Conservation (phyloP, 2,329 filamentous ascomycete species). For the Byssothecium circinans region DNA sequence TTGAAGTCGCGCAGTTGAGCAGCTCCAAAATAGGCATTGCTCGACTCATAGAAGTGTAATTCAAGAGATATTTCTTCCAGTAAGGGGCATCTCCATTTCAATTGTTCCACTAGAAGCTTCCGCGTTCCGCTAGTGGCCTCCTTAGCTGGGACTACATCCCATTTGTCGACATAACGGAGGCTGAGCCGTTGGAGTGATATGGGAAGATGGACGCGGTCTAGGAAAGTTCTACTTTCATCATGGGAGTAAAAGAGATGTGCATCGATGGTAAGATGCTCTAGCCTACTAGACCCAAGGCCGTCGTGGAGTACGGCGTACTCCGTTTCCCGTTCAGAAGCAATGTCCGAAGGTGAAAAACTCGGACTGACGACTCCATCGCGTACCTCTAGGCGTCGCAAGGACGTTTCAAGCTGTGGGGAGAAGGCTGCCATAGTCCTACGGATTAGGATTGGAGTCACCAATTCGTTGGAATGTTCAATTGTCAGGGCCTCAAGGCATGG, state of each 20-base stretch:
- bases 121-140: not conserved
- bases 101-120: not conserved
- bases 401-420: slow-evolving; percentile 1
- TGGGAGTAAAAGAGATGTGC: not conserved
- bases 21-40: not conserved
- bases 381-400: slow-evolving; percentile 3
- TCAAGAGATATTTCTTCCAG: slow-evolving; percentile 4
- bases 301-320: not conserved
- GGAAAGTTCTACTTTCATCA: not conserved
- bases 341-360: not conserved
- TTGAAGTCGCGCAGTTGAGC: not conserved
- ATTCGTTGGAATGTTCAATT: slow-evolving; percentile 1
- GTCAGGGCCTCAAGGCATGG: slow-evolving; percentile 5
- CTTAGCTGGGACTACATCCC: not conserved
- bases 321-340: not conserved
- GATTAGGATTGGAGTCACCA: not conserved
- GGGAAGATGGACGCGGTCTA: too few relatives aligned
- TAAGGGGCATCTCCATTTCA: not conserved
- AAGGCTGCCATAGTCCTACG: slow-evolving; percentile 2
- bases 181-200: not conserved
- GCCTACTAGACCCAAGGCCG: not conserved
- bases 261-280: slow-evolving; percentile 4
- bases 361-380: not conserved
- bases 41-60: not conserved
- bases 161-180: slow-evolving; percentile 3